A percentile compares a stretch with the other conserved stretches of the same genome.
phyloP scores from a whole-genome alignment of 1,284 basidiomycete species.

The Leccinum fuscescens region DNA sequence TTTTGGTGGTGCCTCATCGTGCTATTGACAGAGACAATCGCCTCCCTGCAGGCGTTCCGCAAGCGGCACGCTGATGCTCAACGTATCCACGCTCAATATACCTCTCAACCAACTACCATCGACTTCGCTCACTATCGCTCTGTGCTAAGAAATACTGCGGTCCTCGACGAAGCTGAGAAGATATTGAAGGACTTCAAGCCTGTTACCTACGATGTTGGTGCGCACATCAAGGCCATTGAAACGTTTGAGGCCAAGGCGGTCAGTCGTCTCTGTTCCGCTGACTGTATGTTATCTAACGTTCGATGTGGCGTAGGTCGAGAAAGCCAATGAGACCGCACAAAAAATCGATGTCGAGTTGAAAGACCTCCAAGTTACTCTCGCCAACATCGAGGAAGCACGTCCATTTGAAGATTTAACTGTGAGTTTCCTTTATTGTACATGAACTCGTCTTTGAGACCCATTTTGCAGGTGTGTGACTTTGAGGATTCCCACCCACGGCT shows the following conservation, averaged over 20 bases:
- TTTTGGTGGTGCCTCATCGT: conserved; percentile 3
- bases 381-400: conserved; percentile 97
- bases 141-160: conserved; percentile 88
- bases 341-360: conserved; percentile 94
- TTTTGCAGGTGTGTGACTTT: conserved; percentile 79
- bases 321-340: conserved; percentile 86
- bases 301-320: conserved; percentile 63
- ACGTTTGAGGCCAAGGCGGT: conserved; percentile 97
- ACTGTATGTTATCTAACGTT: conserved; percentile 2
- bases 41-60: conserved; percentile 91
- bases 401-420: conserved; percentile 97
- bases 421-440: conserved; percentile 28
- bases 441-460: not conserved
- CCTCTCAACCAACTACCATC: conserved; percentile 74
- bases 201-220: conserved; percentile 89
- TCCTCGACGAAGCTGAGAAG: conserved; percentile 94
- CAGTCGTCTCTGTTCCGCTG: conserved; percentile 36
- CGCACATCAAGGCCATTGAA: conserved; percentile 95
- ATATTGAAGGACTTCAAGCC: conserved; percentile 90
- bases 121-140: conserved; percentile 92
- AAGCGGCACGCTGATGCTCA: conserved; percentile 91
- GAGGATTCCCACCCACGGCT: conserved; percentile 92
- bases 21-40: conserved; percentile 73
- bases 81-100: conserved; percentile 69
- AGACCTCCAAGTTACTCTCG: conserved; percentile 90